Conservation (phyloP, 352 stramenopile species). For the Nothophytophthora sp. region DNA sequence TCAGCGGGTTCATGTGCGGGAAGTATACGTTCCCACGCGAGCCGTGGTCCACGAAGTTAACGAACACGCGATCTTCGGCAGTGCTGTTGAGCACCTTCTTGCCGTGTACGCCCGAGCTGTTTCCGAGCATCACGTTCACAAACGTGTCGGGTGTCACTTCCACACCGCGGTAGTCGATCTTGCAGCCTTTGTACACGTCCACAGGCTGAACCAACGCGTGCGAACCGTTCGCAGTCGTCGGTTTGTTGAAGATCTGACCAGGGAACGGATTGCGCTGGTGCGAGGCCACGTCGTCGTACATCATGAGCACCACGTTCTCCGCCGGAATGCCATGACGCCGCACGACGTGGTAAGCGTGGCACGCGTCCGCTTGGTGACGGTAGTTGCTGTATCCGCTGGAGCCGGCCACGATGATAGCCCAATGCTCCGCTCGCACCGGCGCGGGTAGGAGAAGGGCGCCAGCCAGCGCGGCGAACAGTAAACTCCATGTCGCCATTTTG, state of each 20-base stretch:
- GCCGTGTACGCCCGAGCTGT: constrained; percentile 51
- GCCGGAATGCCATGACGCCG: constrained; percentile 82
- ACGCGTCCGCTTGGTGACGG: constrained; percentile 89
- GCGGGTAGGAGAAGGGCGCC: constrained; percentile 11
- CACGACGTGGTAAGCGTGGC: constrained; percentile 92
- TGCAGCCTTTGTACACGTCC: constrained; percentile 88
- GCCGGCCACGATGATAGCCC: constrained; percentile 90
- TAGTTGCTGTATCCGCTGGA: constrained; percentile 92
- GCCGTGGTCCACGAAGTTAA: constrained; percentile 94
- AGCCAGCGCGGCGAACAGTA: constrained; percentile 5
- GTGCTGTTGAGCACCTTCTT: constrained; percentile 89
- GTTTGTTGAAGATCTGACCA: constrained; percentile 90
- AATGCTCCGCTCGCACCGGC: constrained; percentile 59
- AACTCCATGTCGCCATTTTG: constrained; percentile 5
- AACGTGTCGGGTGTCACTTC: constrained; percentile 90
- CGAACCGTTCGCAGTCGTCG: constrained; percentile 37
- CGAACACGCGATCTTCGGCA: constrained; percentile 86
- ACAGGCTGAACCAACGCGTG: constrained; percentile 35
- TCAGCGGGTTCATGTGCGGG: constrained; percentile 70
- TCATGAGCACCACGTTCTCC: constrained; percentile 93
- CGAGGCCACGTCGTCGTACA: constrained; percentile 91
- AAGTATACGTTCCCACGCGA: constrained; percentile 85
- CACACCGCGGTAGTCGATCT: constrained; percentile 72
- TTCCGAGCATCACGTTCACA: constrained; percentile 83
- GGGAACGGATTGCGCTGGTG: constrained; percentile 85